Evolutionary conservation across 352 stramenopile species (phyloP).

Genomic region (Elongisporangium senticosum): DNA sequence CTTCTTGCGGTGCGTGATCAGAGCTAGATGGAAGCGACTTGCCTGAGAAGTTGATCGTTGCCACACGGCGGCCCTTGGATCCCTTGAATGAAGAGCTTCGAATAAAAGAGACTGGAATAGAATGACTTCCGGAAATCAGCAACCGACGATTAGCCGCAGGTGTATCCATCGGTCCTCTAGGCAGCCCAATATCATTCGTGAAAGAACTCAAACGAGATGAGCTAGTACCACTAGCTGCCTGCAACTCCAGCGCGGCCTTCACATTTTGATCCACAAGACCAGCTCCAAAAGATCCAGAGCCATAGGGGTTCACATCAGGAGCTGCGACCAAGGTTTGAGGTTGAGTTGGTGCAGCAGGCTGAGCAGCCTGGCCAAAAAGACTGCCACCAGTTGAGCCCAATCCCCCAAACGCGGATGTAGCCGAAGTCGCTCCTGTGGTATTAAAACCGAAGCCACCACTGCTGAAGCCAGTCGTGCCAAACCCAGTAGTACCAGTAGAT

Average conservation of each 20-base stretch:
- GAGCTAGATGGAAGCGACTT: slow-evolving; percentile 9
- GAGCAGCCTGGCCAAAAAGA: slow-evolving; percentile 8
- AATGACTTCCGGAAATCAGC: slow-evolving; percentile 14
- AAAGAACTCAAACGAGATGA: slow-evolving; percentile 51
- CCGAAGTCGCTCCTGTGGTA: neutral
- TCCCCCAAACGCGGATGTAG: neutral
- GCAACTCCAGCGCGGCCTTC: slow-evolving; percentile 51
- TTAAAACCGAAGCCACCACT: neutral
- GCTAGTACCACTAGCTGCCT: slow-evolving; percentile 28
- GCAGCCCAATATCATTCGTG: slow-evolving; percentile 65
- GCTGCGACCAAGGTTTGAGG: slow-evolving; percentile 50
- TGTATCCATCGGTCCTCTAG: slow-evolving; percentile 48
- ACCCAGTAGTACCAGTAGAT: neutral
- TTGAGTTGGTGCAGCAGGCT: slow-evolving; percentile 9
- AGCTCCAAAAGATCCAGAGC: slow-evolving; percentile 41
- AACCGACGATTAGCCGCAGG: slow-evolving; percentile 6
- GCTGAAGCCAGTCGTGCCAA: neutral
- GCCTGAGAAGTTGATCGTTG: slow-evolving; percentile 22
- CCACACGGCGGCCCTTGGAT: slow-evolving; percentile 32
- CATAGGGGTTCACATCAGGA: slow-evolving; percentile 53
- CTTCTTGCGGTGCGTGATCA: slow-evolving; percentile 24
- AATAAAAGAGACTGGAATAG: slow-evolving; percentile 70
- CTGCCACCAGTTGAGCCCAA: neutral
- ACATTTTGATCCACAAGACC: slow-evolving; percentile 61
- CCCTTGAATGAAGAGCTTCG: slow-evolving; percentile 65